Evolutionary conservation across 2,329 filamentous ascomycete genomes (phyloP).

Genomic region (Penicillium sp.): DNA sequence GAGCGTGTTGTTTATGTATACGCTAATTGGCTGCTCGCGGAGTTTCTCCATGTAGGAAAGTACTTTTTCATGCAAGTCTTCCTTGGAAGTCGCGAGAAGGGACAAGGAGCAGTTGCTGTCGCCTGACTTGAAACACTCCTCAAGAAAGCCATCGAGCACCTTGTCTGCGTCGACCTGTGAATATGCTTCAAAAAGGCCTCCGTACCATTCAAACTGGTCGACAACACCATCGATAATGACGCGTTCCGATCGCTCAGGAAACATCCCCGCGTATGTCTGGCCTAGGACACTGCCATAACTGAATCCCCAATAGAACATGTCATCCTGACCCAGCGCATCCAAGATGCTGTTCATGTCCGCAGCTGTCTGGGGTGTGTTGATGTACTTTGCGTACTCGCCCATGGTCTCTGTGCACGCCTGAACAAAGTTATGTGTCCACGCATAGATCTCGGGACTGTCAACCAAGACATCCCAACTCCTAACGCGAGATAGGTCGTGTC

Average conservation of each 20-base stretch:
- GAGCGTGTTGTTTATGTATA: constrained; percentile 20
- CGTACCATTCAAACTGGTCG: constrained; percentile 29
- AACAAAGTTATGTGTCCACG: constrained; percentile 44
- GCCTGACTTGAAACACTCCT: constrained; percentile 6
- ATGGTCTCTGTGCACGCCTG: constrained; percentile 46
- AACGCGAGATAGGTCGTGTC: constrained; percentile 33
- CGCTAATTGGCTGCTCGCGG: constrained; percentile 15
- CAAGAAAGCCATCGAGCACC: constrained; percentile 14
- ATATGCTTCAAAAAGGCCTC: constrained; percentile 13
- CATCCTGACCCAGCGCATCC: constrained; percentile 42
- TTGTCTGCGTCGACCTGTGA: constrained; percentile 19
- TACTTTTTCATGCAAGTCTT: constrained; percentile 2
- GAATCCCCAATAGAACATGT: constrained; percentile 45
- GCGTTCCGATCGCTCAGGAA: constrained; percentile 30
- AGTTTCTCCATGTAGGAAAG: constrained; percentile 4
- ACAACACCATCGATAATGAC: constrained; percentile 25
- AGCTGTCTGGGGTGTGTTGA: constrained; percentile 52
- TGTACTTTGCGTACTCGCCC: constrained; percentile 46
- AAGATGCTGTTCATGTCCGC: constrained; percentile 54
- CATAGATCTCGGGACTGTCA: constrained; percentile 37
- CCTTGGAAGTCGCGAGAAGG: constrained; percentile 3
- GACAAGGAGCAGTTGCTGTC: not conserved
- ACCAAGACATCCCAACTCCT: constrained; percentile 11
- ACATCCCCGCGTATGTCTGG: constrained; percentile 43
- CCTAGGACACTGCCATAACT: constrained; percentile 43